A percentile compares a stretch with the other conserved stretches of the same genome.
Conservation (phyloP, 1,284 basidiomycete species). For the Trichosporon faecale region DNA sequence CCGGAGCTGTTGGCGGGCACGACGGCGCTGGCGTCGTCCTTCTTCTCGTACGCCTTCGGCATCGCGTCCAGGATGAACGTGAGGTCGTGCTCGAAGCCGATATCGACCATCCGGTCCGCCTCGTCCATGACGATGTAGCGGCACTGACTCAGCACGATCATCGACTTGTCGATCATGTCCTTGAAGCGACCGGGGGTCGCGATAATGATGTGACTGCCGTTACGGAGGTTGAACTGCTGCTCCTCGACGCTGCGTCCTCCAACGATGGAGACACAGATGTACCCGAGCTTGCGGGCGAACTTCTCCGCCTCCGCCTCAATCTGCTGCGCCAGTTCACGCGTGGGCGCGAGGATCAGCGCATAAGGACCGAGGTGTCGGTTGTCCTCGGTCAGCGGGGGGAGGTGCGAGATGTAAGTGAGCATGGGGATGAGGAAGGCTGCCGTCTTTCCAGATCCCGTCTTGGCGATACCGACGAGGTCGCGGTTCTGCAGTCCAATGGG, state of each 20-base stretch:
- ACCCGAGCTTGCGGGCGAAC: constrained; percentile 83
- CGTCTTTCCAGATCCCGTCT: constrained; percentile 98
- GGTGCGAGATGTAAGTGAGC: constrained; percentile 84
- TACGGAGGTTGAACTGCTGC: constrained; percentile 90
- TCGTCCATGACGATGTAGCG: constrained; percentile 99
- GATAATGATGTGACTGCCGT: constrained; percentile 96
- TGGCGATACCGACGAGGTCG: constrained; percentile 96
- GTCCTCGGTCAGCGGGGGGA: constrained; percentile 82
- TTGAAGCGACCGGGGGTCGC: constrained; percentile 97
- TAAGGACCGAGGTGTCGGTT: constrained; percentile 91
- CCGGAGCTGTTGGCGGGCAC: constrained; percentile 52
- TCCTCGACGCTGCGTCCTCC: constrained; percentile 93
- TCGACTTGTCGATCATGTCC: constrained; percentile 93
- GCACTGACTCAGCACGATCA: constrained; percentile 92
- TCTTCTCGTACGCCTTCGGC: constrained; percentile 78
- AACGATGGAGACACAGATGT: constrained; percentile 92
- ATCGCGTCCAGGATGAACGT: constrained; percentile 93
- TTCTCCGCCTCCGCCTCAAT: constrained; percentile 90
- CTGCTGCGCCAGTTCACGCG: constrained; percentile 92
- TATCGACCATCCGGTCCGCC: constrained; percentile 96
- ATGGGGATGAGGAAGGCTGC: constrained; percentile 99
- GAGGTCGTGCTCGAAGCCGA: constrained; percentile 92
- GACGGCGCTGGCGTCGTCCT: constrained; percentile 61
- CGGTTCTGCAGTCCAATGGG: constrained; percentile 94
- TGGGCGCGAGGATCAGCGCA: constrained; percentile 84